phyloP scores from a whole-genome alignment of 257 asterid species.

The Nicotiana paniculata region DNA sequence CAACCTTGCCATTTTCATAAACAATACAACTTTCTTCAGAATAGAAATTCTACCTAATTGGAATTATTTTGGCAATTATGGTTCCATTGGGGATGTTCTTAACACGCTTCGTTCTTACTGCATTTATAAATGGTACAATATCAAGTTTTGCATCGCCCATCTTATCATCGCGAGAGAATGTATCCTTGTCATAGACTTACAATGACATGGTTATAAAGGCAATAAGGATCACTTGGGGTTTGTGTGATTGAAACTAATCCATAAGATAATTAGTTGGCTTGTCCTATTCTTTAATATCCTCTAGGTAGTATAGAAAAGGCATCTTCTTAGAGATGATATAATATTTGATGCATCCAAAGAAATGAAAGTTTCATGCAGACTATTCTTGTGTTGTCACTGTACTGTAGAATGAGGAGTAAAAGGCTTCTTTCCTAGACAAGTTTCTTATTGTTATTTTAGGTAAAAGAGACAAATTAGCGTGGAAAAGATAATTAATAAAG shows the following conservation, averaged over 20 bases:
- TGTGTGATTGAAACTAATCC: too few species aligned
- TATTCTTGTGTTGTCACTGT: too few species aligned
- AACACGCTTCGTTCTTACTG: conserved; percentile 21
- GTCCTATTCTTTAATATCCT: too few species aligned
- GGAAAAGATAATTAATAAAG: too few species aligned
- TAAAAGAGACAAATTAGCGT: background rate
- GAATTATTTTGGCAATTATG: conserved; percentile 33
- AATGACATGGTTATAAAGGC: background rate
- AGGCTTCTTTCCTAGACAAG: too few species aligned
- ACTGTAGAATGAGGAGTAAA: too few species aligned
- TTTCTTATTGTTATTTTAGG: background rate
- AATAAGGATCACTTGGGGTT: too few species aligned
- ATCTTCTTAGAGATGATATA: too few species aligned
- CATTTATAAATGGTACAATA: conserved; percentile 34
- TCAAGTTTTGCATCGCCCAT: conserved; percentile 82
- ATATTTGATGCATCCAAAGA: too few species aligned
- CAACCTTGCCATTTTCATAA: conserved; percentile 42
- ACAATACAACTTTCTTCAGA: conserved; percentile 51
- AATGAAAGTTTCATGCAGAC: too few species aligned
- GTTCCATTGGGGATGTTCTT: conserved; percentile 40
- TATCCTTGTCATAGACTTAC: conserved; percentile 62
- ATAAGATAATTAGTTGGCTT: too few species aligned
- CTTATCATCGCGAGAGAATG: conserved; percentile 54
- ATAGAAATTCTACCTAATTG: conserved; percentile 50
- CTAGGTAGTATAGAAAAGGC: too few species aligned